Conservation (phyloP, 768 basidiomycete species). For the Termitomyces sp. region DNA sequence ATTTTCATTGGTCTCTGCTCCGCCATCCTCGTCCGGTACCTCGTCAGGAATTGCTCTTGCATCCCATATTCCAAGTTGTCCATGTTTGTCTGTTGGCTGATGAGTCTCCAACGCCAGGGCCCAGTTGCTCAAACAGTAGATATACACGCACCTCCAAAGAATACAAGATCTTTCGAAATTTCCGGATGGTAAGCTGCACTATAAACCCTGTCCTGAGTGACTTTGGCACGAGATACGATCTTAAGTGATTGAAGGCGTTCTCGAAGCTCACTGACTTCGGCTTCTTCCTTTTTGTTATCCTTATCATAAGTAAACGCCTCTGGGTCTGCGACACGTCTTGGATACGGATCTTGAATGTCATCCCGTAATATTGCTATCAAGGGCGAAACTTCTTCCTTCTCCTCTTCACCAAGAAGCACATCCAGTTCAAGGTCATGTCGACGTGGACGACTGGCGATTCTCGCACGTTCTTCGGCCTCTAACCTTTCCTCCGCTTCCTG, state of each 20-base stretch:
- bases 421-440: slow-evolving; percentile 61
- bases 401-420: slow-evolving; percentile 51
- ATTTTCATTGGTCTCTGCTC: slow-evolving; percentile 35
- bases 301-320: slow-evolving; percentile 52
- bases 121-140: background rate
- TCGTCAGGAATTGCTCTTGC: slow-evolving; percentile 70
- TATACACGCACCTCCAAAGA: slow-evolving; percentile 68
- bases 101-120: background rate
- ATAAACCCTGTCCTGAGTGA: slow-evolving; percentile 72
- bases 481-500: slow-evolving; percentile 62
- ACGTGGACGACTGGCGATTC: slow-evolving; percentile 65
- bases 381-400: slow-evolving; percentile 40
- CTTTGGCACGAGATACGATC: slow-evolving; percentile 77
- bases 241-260: slow-evolving; percentile 53
- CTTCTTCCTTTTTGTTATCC: slow-evolving; percentile 42
- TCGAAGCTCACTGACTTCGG: slow-evolving; percentile 51
- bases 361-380: slow-evolving; percentile 44
- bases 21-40: slow-evolving; percentile 60
- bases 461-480: slow-evolving; percentile 58
- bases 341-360: slow-evolving; percentile 31
- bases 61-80: slow-evolving; percentile 85
- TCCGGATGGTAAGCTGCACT: slow-evolving; percentile 82
- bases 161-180: slow-evolving; percentile 75
- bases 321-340: slow-evolving; percentile 39
- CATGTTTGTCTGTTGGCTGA: slow-evolving; percentile 66